These are phyloP conservation scores for Sclerotinia sclerotiorum DNA, from an alignment of 2,329 filamentous ascomycete species.

Conservation along the genomic window DNA sequence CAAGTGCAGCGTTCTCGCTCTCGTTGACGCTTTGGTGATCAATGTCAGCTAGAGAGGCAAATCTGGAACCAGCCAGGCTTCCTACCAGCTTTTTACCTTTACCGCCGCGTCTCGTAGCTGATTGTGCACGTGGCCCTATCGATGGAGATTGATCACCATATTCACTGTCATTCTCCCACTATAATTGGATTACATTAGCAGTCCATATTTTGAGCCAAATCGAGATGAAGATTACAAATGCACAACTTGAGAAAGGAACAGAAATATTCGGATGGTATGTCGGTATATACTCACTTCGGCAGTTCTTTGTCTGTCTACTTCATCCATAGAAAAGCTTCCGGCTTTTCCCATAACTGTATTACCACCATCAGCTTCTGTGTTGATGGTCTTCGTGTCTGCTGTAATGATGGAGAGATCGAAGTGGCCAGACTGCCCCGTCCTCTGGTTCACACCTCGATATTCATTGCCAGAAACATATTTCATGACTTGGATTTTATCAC, in stretches of 20 bases:
- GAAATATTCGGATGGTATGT: neutral
- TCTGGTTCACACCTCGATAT: slow-evolving; percentile 30
- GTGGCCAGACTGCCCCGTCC: slow-evolving; percentile 26
- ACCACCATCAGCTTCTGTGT: slow-evolving; percentile 25
- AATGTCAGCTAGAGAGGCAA: neutral
- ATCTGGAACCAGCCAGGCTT: neutral
- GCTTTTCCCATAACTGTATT: slow-evolving; percentile 11
- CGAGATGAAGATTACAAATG: neutral
- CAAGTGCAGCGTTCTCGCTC: neutral
- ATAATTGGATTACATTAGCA: neutral
- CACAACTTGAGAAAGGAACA: no score
- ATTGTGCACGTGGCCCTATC: neutral
- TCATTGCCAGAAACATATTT: slow-evolving; percentile 32
- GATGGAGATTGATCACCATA: neutral
- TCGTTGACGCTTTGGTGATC: neutral
- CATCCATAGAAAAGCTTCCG: slow-evolving; percentile 3
- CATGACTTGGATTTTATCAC: slow-evolving; percentile 30
- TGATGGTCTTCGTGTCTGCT: neutral
- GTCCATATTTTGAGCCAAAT: neutral
- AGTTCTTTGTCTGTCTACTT: neutral
- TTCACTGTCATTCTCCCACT: slow-evolving; percentile 5
- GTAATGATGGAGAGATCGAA: neutral
- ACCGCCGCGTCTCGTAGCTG: neutral
- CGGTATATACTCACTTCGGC: slow-evolving; percentile 4
- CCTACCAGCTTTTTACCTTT: neutral